Evolutionary conservation across 768 basidiomycete species (phyloP).

Genomic region (Mrakia frigida): DNA sequence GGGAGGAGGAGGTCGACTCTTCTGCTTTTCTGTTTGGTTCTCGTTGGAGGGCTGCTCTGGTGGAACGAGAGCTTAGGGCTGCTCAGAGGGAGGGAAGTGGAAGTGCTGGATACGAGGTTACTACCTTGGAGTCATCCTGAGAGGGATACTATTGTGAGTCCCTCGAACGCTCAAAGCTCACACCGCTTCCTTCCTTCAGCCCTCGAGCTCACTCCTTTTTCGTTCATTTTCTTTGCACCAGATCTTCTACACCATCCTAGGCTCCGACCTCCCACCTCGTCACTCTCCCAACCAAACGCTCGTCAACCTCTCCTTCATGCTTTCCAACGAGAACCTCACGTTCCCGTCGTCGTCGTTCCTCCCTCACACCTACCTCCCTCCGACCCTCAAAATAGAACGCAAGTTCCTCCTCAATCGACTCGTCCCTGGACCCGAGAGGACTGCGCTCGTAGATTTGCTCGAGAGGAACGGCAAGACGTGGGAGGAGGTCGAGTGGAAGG

Average conservation of each 20-base stretch:
- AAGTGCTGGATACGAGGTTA: not conserved
- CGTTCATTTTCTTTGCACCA: not conserved
- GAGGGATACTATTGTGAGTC: slow-evolving; percentile 3
- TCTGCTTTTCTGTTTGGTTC: no score
- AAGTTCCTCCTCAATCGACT: slow-evolving; percentile 42
- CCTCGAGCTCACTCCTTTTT: not conserved
- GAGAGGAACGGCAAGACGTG: slow-evolving; percentile 31
- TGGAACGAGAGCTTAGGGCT: no score
- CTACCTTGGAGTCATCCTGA: not conserved
- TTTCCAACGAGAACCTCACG: slow-evolving; percentile 39
- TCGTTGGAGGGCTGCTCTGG: no score
- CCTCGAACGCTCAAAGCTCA: not conserved
- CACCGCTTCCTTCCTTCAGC: not conserved
- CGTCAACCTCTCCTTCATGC: slow-evolving; percentile 40
- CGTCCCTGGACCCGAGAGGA: slow-evolving; percentile 34
- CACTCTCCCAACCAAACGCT: slow-evolving; percentile 41
- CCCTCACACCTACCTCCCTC: slow-evolving; percentile 25
- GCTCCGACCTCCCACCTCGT: slow-evolving; percentile 42
- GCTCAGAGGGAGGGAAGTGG: no score
- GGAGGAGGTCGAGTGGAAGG: not conserved
- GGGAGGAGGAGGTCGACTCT: no score
- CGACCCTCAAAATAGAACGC: slow-evolving; percentile 37
- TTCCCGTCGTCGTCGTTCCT: slow-evolving; percentile 17
- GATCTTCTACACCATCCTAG: slow-evolving; percentile 41
- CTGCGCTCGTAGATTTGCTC: slow-evolving; percentile 36